Percentiles rank a stretch among this genome's conserved stretches.
Evolutionary conservation across 2,329 filamentous ascomycete genomes (phyloP).

Genomic region (Acephala macrosclerotiorum): DNA sequence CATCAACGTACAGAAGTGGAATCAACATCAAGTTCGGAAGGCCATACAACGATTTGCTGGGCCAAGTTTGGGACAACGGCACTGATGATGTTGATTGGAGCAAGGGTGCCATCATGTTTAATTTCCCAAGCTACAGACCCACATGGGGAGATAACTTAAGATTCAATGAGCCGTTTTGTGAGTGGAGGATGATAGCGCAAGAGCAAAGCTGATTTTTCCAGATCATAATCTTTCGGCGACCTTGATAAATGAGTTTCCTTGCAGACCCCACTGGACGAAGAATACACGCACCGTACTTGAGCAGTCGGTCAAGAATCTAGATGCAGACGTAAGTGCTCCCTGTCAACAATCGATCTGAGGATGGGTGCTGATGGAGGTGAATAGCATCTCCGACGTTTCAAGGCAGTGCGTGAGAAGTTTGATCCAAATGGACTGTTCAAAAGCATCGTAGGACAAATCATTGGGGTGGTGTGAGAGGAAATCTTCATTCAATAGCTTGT

Average conservation of each 20-base stretch:
- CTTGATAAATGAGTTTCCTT: slow-evolving; percentile 32
- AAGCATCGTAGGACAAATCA: slow-evolving; percentile 31
- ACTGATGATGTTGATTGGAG: slow-evolving; percentile 27
- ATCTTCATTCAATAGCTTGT: too few species aligned
- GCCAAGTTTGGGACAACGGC: slow-evolving; percentile 24
- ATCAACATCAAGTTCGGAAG: slow-evolving; percentile 34
- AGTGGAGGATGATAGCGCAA: slow-evolving; percentile 5
- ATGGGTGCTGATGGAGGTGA: not conserved
- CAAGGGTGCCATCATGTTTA: slow-evolving; percentile 34
- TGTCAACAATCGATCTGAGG: not conserved
- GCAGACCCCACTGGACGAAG: slow-evolving; percentile 34
- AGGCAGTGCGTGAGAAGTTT: slow-evolving; percentile 26
- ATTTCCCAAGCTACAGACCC: slow-evolving; percentile 29
- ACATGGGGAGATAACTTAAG: slow-evolving; percentile 29
- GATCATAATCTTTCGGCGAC: slow-evolving; percentile 28
- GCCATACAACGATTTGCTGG: slow-evolving; percentile 31
- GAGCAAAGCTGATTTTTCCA: not conserved
- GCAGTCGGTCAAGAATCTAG: slow-evolving; percentile 28
- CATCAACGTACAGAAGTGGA: slow-evolving; percentile 30
- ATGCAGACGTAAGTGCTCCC: slow-evolving; percentile 23
- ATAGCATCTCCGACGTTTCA: slow-evolving; percentile 28
- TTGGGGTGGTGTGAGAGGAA: slow-evolving; percentile 26
- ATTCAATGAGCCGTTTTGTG: slow-evolving; percentile 34
- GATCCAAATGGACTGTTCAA: slow-evolving; percentile 33
- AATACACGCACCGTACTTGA: slow-evolving; percentile 30